These are phyloP conservation scores for Tricharina praecox DNA, from an alignment of 495 filamentous ascomycete genomes.

Conservation along the genomic window DNA sequence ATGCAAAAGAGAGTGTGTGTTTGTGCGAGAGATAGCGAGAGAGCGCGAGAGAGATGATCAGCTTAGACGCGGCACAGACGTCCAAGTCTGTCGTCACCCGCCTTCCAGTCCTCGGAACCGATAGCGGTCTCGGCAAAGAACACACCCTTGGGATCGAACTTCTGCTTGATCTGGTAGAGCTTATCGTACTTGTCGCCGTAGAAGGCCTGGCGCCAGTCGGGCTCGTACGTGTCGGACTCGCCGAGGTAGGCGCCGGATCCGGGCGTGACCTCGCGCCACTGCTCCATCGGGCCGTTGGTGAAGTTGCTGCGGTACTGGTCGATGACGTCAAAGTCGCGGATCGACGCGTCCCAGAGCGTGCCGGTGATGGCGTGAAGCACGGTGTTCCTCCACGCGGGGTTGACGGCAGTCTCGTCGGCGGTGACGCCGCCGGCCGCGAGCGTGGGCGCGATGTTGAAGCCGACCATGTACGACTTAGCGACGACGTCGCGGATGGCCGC, in stretches of 20 bases:
- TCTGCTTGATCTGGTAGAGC: constrained; percentile 34
- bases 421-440: constrained; percentile 32
- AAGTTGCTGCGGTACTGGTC: constrained; percentile 5
- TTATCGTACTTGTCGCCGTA: constrained; percentile 36
- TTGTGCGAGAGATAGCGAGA: too few species aligned
- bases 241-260: constrained; percentile 34
- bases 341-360: constrained; percentile 1
- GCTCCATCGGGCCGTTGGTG: constrained; percentile 32
- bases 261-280: constrained; percentile 28
- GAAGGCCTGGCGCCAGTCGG: constrained; percentile 45
- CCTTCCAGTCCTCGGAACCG: constrained; percentile 34
- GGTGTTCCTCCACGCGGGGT: constrained; percentile 39
- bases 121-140: constrained; percentile 38
- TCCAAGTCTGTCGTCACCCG: constrained; percentile 3
- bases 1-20: too few species aligned
- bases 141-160: constrained; percentile 35
- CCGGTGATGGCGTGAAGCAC: constrained; percentile 35
- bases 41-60: too few species aligned
- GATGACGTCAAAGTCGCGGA: constrained; percentile 5
- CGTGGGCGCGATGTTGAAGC: constrained; percentile 28
- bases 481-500: constrained; percentile 31
- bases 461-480: constrained; percentile 27
- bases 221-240: constrained; percentile 44
- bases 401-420: constrained; percentile 31
- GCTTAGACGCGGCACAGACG: constrained; percentile 16